phyloP scores from a whole-genome alignment of 75 land plant species.

The Pinus taeda region DNA sequence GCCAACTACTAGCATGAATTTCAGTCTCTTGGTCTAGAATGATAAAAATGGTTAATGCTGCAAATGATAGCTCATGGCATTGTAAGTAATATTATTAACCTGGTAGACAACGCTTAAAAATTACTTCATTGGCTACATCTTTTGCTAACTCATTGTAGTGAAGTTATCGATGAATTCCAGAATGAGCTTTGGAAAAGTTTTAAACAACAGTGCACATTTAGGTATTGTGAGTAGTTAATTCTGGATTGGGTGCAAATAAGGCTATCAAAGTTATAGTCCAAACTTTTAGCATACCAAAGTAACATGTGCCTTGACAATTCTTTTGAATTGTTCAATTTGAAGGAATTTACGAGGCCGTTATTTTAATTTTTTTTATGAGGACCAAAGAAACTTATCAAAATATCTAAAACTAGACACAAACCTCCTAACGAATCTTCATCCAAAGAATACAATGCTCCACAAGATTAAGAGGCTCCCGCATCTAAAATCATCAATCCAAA shows the following conservation, averaged over 20 bases:
- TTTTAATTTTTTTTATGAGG: neutral
- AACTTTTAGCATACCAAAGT: neutral
- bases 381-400: neutral
- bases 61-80: too few species aligned
- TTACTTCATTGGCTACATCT: neutral
- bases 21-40: neutral
- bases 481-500: neutral
- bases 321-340: too few species aligned
- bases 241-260: too few species aligned
- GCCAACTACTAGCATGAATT: neutral
- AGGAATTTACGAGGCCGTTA: neutral
- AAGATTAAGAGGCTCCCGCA: neutral
- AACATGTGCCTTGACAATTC: neutral
- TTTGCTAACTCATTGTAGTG: neutral
- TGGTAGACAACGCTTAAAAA: neutral
- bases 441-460: neutral
- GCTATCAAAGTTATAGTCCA: neutral
- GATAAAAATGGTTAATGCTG: too few species aligned
- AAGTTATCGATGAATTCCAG: neutral
- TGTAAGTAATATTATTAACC: too few species aligned
- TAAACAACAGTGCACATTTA: neutral
- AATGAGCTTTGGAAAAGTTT: neutral
- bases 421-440: neutral
- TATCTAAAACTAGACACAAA: neutral
- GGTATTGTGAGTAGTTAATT: too few species aligned